Evolutionary conservation across 495 filamentous ascomycete species (phyloP).

Genomic region (Neurospora sp.): DNA sequence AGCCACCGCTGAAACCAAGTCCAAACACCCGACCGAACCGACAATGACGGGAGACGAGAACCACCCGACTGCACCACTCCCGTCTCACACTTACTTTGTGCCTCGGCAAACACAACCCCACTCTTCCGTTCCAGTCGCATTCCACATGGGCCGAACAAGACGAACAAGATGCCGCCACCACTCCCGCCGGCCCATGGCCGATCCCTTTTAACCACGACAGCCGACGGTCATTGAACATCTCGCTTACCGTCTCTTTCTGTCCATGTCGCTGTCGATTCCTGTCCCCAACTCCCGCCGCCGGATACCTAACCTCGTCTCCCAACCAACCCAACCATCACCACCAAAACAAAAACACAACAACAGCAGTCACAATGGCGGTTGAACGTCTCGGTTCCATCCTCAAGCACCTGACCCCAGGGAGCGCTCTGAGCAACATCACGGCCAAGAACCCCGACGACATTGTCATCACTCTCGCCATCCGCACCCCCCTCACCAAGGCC

Average conservation of each 20-base stretch:
- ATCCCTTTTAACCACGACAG: background rate
- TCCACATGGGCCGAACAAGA: too few relatives aligned
- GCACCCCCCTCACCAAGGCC: conserved; percentile 70
- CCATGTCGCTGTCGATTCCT: background rate
- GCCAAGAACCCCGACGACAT: conserved; percentile 94
- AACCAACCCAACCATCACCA: background rate
- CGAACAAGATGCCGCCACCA: background rate
- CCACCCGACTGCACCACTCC: too few relatives aligned
- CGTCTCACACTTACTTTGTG: conserved; percentile 5
- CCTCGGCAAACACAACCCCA: conserved; percentile 16
- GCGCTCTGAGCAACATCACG: conserved; percentile 58
- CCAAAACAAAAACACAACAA: background rate
- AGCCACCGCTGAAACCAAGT: too few relatives aligned
- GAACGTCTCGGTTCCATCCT: conserved; percentile 81
- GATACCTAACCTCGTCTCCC: background rate
- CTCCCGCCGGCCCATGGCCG: background rate
- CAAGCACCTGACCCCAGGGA: conserved; percentile 70
- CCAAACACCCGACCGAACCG: too few relatives aligned
- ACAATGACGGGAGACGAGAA: too few relatives aligned
- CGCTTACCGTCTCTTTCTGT: background rate
- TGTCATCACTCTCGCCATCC: conserved; percentile 76
- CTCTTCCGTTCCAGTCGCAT: conserved; percentile 1
- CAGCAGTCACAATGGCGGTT: conserved; percentile 55
- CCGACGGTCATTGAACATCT: background rate
- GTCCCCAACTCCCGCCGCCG: background rate